These are phyloP conservation scores for Herpetomonas tarakana DNA, from an alignment of 208 protist genomes.

Conservation along the genomic window DNA sequence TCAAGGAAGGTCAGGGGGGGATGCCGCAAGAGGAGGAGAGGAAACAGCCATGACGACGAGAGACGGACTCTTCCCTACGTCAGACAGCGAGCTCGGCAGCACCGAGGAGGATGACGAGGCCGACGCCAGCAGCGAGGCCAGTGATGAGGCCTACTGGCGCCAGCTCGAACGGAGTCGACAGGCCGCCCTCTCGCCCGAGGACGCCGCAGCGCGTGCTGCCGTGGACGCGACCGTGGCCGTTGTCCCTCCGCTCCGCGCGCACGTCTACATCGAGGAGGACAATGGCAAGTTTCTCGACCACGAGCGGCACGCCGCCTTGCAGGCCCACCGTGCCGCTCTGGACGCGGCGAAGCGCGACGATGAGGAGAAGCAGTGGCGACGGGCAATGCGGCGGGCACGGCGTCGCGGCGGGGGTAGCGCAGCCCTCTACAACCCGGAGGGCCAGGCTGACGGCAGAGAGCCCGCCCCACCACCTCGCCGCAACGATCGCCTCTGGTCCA, in stretches of 20 bases:
- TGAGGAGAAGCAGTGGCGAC: constrained; percentile 13
- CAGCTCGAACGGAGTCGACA: not conserved
- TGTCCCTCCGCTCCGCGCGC: constrained; percentile 41
- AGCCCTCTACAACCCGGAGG: not conserved
- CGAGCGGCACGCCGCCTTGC: constrained; percentile 23
- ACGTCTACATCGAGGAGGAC: constrained; percentile 53
- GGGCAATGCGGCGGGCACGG: constrained; percentile 13
- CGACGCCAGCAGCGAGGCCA: not conserved
- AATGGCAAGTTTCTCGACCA: constrained; percentile 44
- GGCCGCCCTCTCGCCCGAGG: not conserved
- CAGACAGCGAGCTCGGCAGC: not conserved
- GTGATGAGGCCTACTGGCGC: not conserved
- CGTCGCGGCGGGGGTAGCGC: not conserved
- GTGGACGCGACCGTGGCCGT: constrained; percentile 7
- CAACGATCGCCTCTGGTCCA: not conserved
- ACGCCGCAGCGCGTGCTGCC: not conserved
- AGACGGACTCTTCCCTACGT: not conserved
- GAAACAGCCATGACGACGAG: not conserved
- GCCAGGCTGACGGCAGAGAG: no score
- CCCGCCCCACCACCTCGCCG: no score
- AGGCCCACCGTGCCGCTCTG: constrained; percentile 17
- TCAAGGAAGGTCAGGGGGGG: no score
- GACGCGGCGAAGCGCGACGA: constrained; percentile 14
- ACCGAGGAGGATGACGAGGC: not conserved
- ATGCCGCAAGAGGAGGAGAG: no score